Base-by-base conservation (phyloP, 2,329 filamentous ascomycete species). In the Stagonosporopsis cucurbitacearum region DNA sequence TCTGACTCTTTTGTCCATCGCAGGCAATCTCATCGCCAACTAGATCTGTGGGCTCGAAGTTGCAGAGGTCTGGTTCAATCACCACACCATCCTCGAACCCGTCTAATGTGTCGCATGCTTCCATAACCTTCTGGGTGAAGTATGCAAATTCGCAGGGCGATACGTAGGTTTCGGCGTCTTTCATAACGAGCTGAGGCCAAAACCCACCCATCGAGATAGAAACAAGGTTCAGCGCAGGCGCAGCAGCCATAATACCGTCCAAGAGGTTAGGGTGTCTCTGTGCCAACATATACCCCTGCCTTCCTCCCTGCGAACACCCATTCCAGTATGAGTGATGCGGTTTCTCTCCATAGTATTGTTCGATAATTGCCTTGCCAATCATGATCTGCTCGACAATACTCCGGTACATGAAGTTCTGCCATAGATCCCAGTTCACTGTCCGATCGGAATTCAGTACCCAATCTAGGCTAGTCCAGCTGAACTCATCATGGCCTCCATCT, bases 321-420 rank as follows among this genome's bases (percentile, higher is more conserved):
- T 53, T 70, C 72, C 51, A 75, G 50, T 75, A 75, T n/a, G 70
- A 72, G 39, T 69, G 64, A 30, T 55, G 54, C 0, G 70, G 66
- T 17, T 50, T 35, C 40, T 57, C 44, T 1, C 70, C 67, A 47
- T 77, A 77, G 57, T 65, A 76, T 22, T 52, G 48, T 9, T 63
- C 46, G 11, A 59, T 59, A 26, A 64, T 50, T 12, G 57, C 41
- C 57, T 76, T 77, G 0, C 66, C 70, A 17, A 76, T 55, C 3
- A 58, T 45, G 8, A 58, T 54, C 32, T 78, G 76, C 15, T 73
- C 62, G 2, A 79, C 39, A 6, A 71, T 56, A 1, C 68, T 59
- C 13, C 30, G 20, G 0, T 64, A 71, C 0, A 68, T 69, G 12
- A 75, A 71, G 49, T 78, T 69, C 39, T 71, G 57, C 2, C 78